Evolutionary conservation across 2,329 filamentous ascomycete species (phyloP), one percentile per base, ranked within the genome.

Genomic region (Orbilia quercus): DNA sequence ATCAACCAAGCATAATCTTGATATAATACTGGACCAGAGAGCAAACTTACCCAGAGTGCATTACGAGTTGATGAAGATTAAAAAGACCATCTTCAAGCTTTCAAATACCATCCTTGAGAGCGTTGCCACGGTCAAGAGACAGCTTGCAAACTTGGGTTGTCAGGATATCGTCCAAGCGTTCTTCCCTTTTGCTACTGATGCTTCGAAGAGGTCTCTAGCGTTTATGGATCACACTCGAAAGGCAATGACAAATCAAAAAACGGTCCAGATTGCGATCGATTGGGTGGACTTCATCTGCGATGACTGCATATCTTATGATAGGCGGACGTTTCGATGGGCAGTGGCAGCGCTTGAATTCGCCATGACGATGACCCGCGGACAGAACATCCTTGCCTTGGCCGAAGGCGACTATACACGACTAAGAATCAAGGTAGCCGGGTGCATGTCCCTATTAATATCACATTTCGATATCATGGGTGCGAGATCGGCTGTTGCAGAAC

Each of bases 391-490:
- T n/a, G 91, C 90, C 0, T 88, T 99, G 71, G 91, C 90, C 42
- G 92, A 96, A 69, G 87, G 90, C 42, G 94, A 99, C 79, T 99
- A 96, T 80, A 86, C 89, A 4, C 88, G 86, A 75, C 84, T 99
- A 75, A 87, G 94, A 47, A 85, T 88, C 67, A 98, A 97, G 81
- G 95, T 99, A 3, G 92, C 92, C 7, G 94, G 94, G 0, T 99
- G 95, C 81, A 99, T 99, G 95, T 93, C 92, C 18, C 85, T 99
- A 22, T 84, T 99, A 53, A 98, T 99, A 76, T 97, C 93, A 7
- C 95, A 99, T 81, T 99, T 99, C 78, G 95, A 99, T 80, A 98
- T 99, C 81, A 96, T 99, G 90, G 95, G 95, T 22, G 95, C 95
- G 23, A 88, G 94, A 78, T 96, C 93, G 5, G 95, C 95, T 2